Base-by-base conservation (phyloP, 306 rosid species). In the Herpetospermum pedunculosum region DNA sequence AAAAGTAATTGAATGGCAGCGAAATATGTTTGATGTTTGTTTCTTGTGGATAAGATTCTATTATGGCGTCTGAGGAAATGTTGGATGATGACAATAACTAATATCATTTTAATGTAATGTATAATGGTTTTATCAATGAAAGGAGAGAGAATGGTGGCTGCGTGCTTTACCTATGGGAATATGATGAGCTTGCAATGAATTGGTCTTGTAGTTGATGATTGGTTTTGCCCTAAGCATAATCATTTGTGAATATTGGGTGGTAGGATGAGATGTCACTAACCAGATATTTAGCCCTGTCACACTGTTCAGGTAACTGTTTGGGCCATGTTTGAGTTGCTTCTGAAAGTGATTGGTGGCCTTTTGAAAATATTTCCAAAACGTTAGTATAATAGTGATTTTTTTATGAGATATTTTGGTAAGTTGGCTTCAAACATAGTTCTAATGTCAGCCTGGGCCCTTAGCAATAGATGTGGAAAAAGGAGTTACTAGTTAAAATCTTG, bases 361-460 rank as follows among this genome's bases (percentile, higher is more conserved):
- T 68, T 41, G 35, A 41, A 41, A 67, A 67, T 67, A 67, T 67
- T 53, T 67, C 9, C 11, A 38, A 40, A 29, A 41, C 26, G 40
- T 69, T 43, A 2, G 40, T 44, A 69, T 26, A 69, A 43, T 25
- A 32, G 26, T 46, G 40, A 6, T 30, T 28, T 21, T 28, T 70
- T 28, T 6, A 68, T 68, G 73, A 68, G 52, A 43, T 25, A 23
- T 67, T 46, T 25, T 44, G 57, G 57, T 46, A 68, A 68, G 37
- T 70, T 70, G 55, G 57, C 57, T 28, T 70, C 8, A 70, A 70
- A 26, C 37, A 46, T 46, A 16, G 55, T 69, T 38, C 32, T 43
- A 25, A 44, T n/a, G n/a, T 69, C 55, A 69, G 21, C 6, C 73
- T 25, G 73, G 73, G 55, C 73, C 73, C 55, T 25, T 67, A 7